Conservation (phyloP, 108 stramenopile species). For the Nannochloropsis granulata region DNA sequence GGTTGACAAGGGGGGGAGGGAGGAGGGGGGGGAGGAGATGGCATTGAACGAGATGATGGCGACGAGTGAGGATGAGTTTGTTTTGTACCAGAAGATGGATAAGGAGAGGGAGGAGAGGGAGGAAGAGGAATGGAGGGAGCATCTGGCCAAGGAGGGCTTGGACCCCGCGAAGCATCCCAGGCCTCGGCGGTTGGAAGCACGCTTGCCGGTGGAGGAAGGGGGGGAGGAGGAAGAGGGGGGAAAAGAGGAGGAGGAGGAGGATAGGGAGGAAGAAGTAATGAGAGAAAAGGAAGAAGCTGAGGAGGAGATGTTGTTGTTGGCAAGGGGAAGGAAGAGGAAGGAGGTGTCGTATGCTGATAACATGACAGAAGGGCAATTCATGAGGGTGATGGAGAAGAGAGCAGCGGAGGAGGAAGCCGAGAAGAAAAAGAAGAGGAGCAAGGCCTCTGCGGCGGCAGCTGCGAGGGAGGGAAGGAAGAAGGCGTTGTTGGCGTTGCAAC, state of each 20-base stretch:
- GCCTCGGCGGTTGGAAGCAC: neutral
- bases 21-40: neutral
- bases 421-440: too few relatives aligned
- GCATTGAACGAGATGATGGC: slow-evolving; percentile 67
- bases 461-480: too few relatives aligned
- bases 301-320: slow-evolving; percentile 34
- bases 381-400: too few relatives aligned
- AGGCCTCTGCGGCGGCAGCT: too few relatives aligned
- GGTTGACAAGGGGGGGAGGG: slow-evolving; percentile 12
- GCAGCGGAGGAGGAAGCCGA: too few relatives aligned
- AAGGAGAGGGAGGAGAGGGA: slow-evolving; percentile 6
- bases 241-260: slow-evolving; percentile 5
- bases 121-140: neutral
- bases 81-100: slow-evolving; percentile 65
- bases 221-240: neutral
- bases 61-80: slow-evolving; percentile 68
- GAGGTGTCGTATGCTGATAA: slow-evolving; percentile 66
- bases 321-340: slow-evolving; percentile 50
- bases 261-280: slow-evolving; percentile 39
- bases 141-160: neutral
- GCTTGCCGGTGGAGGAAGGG: neutral
- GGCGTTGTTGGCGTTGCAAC: too few relatives aligned
- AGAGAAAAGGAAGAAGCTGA: slow-evolving; percentile 28
- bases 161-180: neutral
- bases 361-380: slow-evolving; percentile 64